A percentile compares a stretch with the other conserved stretches of the same genome.
phyloP scores from a whole-genome alignment of 2,329 filamentous ascomycete species.

The Aspergillus thermomutatus region DNA sequence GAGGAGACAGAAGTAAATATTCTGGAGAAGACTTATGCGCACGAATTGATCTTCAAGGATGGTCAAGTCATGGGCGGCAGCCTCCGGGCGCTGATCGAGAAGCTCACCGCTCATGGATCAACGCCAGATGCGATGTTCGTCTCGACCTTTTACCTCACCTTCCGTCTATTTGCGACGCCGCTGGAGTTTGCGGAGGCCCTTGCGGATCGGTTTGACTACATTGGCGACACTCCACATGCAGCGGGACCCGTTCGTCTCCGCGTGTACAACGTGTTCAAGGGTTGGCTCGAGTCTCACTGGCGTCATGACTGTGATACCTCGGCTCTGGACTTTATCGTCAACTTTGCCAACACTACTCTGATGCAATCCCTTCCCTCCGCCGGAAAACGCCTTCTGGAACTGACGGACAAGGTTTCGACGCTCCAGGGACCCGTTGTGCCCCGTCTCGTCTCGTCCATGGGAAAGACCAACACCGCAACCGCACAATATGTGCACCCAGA shows the following conservation, averaged over 20 bases:
- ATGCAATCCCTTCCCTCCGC: conserved; percentile 68
- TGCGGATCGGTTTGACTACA: conserved; percentile 90
- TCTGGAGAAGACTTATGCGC: conserved; percentile 87
- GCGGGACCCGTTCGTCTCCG: conserved; percentile 79
- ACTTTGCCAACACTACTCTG: conserved; percentile 75
- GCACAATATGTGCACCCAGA: conserved; percentile 69
- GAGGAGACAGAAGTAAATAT: conserved; percentile 78
- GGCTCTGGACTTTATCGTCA: conserved; percentile 70
- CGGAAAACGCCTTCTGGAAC: conserved; percentile 73
- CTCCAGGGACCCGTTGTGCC: conserved; percentile 74
- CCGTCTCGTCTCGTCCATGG: conserved; percentile 77
- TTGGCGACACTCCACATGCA: conserved; percentile 71
- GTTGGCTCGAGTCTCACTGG: conserved; percentile 97
- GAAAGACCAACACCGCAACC: conserved; percentile 77
- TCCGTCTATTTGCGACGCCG: conserved; percentile 86
- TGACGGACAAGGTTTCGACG: conserved; percentile 74
- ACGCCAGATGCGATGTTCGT: conserved; percentile 91
- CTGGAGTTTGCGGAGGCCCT: conserved; percentile 73
- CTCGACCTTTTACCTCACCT: conserved; percentile 93
- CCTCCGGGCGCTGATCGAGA: conserved; percentile 85
- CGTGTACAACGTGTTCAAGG: conserved; percentile 95
- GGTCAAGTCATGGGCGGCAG: conserved; percentile 92
- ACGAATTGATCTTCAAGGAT: conserved; percentile 93
- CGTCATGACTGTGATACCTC: conserved; percentile 73
- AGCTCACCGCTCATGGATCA: conserved; percentile 86